A percentile compares a stretch with the other conserved stretches of the same genome.
Conservation (phyloP, 2,329 filamentous ascomycete genomes). For the Raffaelea arxii region DNA sequence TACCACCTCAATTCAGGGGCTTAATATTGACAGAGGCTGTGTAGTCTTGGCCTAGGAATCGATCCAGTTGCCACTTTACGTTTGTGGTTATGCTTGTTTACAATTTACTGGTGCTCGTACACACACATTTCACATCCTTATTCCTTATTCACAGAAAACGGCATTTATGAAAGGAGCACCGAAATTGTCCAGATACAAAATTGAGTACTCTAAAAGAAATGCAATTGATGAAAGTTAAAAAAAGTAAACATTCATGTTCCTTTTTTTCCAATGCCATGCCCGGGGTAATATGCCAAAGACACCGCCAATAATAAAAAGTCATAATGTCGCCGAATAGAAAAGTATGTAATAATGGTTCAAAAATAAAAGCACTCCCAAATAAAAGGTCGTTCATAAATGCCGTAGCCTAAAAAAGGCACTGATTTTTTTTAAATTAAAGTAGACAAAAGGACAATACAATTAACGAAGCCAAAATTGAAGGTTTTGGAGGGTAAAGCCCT, state of each 20-base stretch:
- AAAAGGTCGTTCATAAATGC: slow-evolving; percentile 15
- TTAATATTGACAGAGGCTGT: too few species aligned
- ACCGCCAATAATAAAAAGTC: slow-evolving; percentile 1
- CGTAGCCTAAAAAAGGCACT: slow-evolving; percentile 28
- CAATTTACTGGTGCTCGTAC: too few species aligned
- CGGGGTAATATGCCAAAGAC: too few species aligned
- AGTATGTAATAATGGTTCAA: not conserved
- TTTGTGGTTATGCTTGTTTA: too few species aligned
- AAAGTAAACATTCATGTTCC: too few species aligned
- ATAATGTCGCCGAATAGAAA: not conserved
- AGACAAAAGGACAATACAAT: slow-evolving; percentile 14
- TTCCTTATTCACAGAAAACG: slow-evolving; percentile 2
- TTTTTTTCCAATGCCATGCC: too few species aligned
- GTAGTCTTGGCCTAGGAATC: too few species aligned
- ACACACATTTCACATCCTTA: too few species aligned
- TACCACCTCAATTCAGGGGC: too few species aligned
- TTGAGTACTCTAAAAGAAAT: slow-evolving; percentile 15
- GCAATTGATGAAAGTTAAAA: slow-evolving; percentile 42
- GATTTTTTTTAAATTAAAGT: slow-evolving; percentile 25
- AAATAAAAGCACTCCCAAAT: too few species aligned
- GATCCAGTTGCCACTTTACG: too few species aligned
- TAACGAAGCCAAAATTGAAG: slow-evolving; percentile 1
- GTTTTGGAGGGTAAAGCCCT: slow-evolving; percentile 16
- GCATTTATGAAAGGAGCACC: slow-evolving; percentile 10
- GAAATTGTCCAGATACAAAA: slow-evolving; percentile 5